These are phyloP conservation scores for Colletotrichum melonis DNA, from an alignment of 2,329 filamentous ascomycete genomes.

Conservation along the genomic window DNA sequence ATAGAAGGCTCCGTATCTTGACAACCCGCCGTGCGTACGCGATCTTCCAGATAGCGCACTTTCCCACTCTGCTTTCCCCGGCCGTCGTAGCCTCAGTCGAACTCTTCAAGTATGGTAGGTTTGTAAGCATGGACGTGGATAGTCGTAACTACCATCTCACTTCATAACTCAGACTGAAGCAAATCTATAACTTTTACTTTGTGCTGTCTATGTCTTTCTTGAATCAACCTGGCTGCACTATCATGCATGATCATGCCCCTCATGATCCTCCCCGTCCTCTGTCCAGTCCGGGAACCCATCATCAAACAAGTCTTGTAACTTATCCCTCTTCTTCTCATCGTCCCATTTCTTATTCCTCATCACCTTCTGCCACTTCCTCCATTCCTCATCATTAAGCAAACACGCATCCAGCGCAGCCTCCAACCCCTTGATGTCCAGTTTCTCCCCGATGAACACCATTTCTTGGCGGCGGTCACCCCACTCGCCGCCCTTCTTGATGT, in stretches of 20 bases:
- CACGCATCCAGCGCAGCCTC: constrained; percentile 68
- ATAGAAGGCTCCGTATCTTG: too few species aligned
- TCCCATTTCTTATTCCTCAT: constrained; percentile 56
- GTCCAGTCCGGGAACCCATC: constrained; percentile 70
- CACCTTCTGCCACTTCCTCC: constrained; percentile 61
- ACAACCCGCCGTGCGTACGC: too few species aligned
- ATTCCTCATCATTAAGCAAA: constrained; percentile 70
- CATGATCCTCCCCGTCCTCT: constrained; percentile 49
- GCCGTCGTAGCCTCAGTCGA: too few species aligned
- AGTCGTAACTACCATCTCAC: too few species aligned
- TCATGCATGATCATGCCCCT: constrained; percentile 41
- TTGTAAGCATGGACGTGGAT: too few species aligned
- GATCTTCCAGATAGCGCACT: too few species aligned
- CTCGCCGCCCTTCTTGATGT: constrained; percentile 64
- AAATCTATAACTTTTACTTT: background rate
- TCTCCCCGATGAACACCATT: constrained; percentile 79
- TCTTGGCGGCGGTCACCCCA: constrained; percentile 80
- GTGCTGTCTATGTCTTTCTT: background rate
- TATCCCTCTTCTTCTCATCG: constrained; percentile 55
- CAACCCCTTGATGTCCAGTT: constrained; percentile 64
- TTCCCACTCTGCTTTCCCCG: too few species aligned
- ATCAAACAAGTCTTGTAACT: constrained; percentile 63
- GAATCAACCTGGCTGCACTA: too few species aligned
- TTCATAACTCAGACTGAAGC: too few species aligned
- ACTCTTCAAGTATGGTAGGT: too few species aligned